Evolutionary conservation across 768 basidiomycete species (phyloP).

Genomic region (Paxillus ammoniavirescens): DNA sequence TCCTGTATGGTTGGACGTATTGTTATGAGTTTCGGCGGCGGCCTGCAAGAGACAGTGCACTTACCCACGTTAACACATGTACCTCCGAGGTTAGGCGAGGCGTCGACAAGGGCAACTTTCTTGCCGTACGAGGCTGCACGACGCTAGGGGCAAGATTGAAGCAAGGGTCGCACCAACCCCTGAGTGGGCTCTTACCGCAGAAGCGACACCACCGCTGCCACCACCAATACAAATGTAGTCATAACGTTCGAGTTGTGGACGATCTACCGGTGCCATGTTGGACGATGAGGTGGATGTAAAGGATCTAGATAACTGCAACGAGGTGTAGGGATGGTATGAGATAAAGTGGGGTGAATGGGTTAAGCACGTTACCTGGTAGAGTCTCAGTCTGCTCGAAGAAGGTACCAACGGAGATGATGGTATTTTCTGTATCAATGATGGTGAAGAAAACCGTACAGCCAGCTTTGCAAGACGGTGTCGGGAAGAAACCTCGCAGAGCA

Average conservation of each 20-base stretch:
- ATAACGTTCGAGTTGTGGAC: slow-evolving; percentile 63
- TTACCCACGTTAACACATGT: slow-evolving; percentile 97
- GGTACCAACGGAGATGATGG: slow-evolving; percentile 2
- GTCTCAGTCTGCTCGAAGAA: slow-evolving; percentile 15
- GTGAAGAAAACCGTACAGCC: slow-evolving; percentile 5
- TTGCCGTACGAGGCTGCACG: slow-evolving; percentile 90
- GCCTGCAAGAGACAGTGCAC: slow-evolving; percentile 26
- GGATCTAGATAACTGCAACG: slow-evolving; percentile 45
- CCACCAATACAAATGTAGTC: slow-evolving; percentile 91
- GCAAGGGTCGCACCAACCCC: slow-evolving; percentile 24
- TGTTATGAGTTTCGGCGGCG: slow-evolving; percentile 3
- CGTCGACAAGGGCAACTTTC: slow-evolving; percentile 89
- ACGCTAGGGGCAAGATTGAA: slow-evolving; percentile 48
- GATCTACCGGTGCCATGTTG: slow-evolving; percentile 74
- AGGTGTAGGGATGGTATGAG: neutral
- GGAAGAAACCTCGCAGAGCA: slow-evolving; percentile 8
- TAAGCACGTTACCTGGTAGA: slow-evolving; percentile 23
- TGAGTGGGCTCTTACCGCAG: slow-evolving; percentile 57
- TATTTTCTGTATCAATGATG: slow-evolving; percentile 14
- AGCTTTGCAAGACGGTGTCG: slow-evolving; percentile 8
- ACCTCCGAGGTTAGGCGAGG: slow-evolving; percentile 73
- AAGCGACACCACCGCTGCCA: slow-evolving; percentile 90
- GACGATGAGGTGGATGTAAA: slow-evolving; percentile 36
- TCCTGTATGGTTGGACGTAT: slow-evolving; percentile 43
- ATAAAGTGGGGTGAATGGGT: slow-evolving; percentile 19